Conservation (phyloP, 2,329 filamentous ascomycete genomes). For the Beauveria sp. region DNA sequence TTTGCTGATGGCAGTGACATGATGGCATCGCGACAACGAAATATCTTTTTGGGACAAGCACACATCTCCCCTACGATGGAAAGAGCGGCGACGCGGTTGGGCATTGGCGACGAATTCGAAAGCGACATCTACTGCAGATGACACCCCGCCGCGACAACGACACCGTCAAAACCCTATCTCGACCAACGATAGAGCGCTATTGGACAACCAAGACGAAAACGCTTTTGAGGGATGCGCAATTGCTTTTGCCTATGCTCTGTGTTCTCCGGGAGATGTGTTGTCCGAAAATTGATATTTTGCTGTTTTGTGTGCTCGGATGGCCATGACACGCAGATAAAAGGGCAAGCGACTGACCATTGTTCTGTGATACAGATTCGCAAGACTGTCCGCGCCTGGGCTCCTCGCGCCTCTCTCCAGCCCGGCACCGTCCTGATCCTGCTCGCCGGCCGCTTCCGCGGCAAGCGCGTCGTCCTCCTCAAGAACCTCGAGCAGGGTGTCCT, state of each 20-base stretch:
- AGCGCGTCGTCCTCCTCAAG: slow-evolving; percentile 99
- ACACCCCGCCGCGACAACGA: not conserved
- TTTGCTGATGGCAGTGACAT: slow-evolving; percentile 25
- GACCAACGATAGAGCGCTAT: not conserved
- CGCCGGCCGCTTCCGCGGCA: slow-evolving; percentile 98
- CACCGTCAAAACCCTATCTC: not conserved
- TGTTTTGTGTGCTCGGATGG: slow-evolving; percentile 6
- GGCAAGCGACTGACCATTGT: slow-evolving; percentile 15
- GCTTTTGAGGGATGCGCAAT: not conserved
- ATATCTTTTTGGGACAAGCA: not conserved
- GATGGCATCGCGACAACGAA: slow-evolving; percentile 8
- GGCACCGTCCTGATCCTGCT: slow-evolving; percentile 98
- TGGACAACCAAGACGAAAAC: not conserved
- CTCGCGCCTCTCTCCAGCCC: slow-evolving; percentile 83
- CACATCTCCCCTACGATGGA: not conserved
- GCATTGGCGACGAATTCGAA: slow-evolving; percentile 8
- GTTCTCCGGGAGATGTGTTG: slow-evolving; percentile 1
- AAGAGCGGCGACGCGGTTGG: slow-evolving; percentile 1
- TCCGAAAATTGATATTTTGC: slow-evolving; percentile 5
- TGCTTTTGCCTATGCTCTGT: not conserved
- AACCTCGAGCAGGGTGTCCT: slow-evolving; percentile 94
- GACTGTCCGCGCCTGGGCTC: slow-evolving; percentile 77
- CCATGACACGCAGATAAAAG: not conserved
- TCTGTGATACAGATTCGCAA: slow-evolving; percentile 70
- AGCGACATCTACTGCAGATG: not conserved